phyloP scores from a whole-genome alignment of 1,284 basidiomycete species.

The Heterobasidion occidentale region DNA sequence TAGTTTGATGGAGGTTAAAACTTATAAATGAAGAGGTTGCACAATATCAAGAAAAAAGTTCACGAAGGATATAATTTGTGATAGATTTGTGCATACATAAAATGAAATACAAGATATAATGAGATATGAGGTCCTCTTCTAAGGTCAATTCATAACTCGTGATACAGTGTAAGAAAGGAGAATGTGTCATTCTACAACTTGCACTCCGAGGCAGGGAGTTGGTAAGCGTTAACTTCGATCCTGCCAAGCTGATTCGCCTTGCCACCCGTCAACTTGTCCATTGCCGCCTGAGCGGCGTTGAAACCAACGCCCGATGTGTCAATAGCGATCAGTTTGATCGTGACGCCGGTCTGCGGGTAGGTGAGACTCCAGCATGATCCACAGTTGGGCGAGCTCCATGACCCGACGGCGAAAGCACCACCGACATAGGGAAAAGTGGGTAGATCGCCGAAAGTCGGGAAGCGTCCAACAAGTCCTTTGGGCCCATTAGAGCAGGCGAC shows the following conservation, averaged over 20 bases:
- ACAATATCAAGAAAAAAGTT: too few relatives aligned
- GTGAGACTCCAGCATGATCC: conserved; percentile 24
- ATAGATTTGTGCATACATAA: too few relatives aligned
- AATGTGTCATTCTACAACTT: conserved; percentile 2
- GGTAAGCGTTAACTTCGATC: not conserved
- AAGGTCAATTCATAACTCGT: too few relatives aligned
- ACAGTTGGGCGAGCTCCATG: conserved; percentile 22
- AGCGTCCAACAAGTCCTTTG: not conserved
- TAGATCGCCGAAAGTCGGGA: conserved; percentile 9
- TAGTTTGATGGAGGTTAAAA: too few relatives aligned
- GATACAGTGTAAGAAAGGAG: too few relatives aligned
- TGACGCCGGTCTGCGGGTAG: not conserved
- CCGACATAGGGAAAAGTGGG: conserved; percentile 25
- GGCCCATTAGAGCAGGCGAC: not conserved
- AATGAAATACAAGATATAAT: too few relatives aligned
- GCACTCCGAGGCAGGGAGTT: not conserved
- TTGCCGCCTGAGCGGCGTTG: not conserved
- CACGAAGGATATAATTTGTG: too few relatives aligned
- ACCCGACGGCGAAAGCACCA: conserved; percentile 19
- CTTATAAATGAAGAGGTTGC: too few relatives aligned
- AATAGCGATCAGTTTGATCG: not conserved
- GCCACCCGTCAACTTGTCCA: not conserved
- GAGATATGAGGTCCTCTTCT: too few relatives aligned
- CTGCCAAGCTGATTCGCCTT: not conserved
- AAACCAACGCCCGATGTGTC: not conserved